Evolutionary conservation across 345 rosid genomes (phyloP).

Genomic region (Salix caprea): DNA sequence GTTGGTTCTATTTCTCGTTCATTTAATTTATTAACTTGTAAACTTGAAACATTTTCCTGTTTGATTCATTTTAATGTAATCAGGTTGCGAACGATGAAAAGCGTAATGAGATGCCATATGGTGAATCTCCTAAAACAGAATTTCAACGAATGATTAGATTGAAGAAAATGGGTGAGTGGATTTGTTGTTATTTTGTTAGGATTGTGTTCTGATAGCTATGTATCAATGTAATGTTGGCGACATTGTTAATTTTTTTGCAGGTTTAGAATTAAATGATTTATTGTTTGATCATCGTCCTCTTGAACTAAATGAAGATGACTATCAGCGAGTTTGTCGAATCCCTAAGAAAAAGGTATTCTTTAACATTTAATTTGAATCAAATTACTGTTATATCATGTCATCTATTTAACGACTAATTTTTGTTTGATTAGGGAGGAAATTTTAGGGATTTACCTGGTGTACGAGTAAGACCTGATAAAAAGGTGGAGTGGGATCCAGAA

Average conservation of each 20-base stretch:
- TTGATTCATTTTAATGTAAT: background rate
- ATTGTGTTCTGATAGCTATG: background rate
- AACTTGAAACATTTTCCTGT: background rate
- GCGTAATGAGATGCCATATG: constrained; percentile 48
- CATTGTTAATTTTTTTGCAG: background rate
- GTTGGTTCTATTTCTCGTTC: constrained; percentile 30
- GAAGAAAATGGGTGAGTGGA: constrained; percentile 31
- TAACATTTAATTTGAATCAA: background rate
- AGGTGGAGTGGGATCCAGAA: constrained; percentile 44
- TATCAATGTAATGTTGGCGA: background rate
- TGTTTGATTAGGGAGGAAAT: constrained; percentile 44
- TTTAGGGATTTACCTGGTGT: constrained; percentile 69
- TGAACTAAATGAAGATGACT: constrained; percentile 40
- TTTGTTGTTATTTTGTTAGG: background rate
- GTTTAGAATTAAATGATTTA: background rate
- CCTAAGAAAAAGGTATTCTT: constrained; percentile 47
- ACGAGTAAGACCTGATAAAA: constrained; percentile 34
- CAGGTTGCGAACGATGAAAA: constrained; percentile 44
- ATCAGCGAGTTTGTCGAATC: constrained; percentile 45
- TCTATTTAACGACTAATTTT: background rate
- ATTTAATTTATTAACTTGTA: background rate
- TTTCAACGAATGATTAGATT: constrained; percentile 46
- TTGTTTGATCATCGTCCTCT: constrained; percentile 50
- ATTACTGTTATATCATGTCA: background rate
- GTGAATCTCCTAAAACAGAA: constrained; percentile 33